A percentile compares a stretch with the other conserved stretches of the same genome.
Evolutionary conservation across 2,329 filamentous ascomycete species (phyloP).

Genomic region (Cladophialophora bantiana): DNA sequence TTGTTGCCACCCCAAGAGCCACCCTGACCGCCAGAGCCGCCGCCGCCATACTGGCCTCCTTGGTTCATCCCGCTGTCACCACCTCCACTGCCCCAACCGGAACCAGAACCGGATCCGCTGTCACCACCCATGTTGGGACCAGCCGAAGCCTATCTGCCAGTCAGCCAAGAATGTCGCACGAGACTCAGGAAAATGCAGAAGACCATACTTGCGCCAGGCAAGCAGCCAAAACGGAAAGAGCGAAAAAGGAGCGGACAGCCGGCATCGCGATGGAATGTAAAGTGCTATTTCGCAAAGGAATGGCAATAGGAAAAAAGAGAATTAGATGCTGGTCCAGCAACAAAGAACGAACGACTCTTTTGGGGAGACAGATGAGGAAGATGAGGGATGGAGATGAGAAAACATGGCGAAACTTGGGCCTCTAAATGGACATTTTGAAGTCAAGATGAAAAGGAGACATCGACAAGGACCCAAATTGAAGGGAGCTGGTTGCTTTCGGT

Average conservation of each 20-base stretch:
- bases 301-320: constrained; percentile 21
- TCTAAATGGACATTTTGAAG: constrained; percentile 35
- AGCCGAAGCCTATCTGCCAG: constrained; percentile 13
- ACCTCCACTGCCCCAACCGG: constrained; percentile 8
- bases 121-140: constrained; percentile 16
- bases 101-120: constrained; percentile 21
- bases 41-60: constrained; percentile 13
- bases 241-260: constrained; percentile 37
- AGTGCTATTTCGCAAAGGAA: constrained; percentile 27
- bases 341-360: constrained; percentile 38
- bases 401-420: constrained; percentile 23
- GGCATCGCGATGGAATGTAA: constrained; percentile 33
- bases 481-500: constrained; percentile 32
- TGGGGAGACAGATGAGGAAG: constrained; percentile 18
- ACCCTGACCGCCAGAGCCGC: constrained; percentile 14
- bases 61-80: neutral
- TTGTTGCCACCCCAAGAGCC: constrained; percentile 10
- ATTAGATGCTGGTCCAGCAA: constrained; percentile 37
- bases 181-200: constrained; percentile 5
- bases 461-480: constrained; percentile 31
- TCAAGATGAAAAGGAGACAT: constrained; percentile 15
- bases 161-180: constrained; percentile 18
- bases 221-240: constrained; percentile 35
- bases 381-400: constrained; percentile 25
- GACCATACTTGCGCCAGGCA: constrained; percentile 41